Conservation (phyloP, 768 basidiomycete genomes). For the Amanita pseudoporphyria region DNA sequence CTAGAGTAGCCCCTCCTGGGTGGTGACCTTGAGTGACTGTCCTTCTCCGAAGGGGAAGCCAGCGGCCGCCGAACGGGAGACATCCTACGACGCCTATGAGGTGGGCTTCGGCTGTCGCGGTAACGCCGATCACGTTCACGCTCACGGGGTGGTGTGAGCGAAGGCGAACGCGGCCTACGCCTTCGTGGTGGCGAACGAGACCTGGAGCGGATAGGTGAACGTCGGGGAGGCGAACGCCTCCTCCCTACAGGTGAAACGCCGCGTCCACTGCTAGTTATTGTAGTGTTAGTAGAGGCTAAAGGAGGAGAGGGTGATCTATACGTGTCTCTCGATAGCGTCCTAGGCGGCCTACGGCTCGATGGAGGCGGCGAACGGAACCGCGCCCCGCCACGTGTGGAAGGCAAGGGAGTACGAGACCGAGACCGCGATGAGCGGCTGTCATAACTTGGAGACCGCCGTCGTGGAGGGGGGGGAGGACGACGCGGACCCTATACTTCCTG, state of each 20-base stretch:
- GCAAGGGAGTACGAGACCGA: slow-evolving; percentile 28
- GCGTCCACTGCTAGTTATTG: not conserved
- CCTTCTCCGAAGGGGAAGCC: slow-evolving; percentile 17
- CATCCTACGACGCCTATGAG: slow-evolving; percentile 33
- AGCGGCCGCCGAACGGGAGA: slow-evolving; percentile 24
- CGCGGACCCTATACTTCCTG: slow-evolving; percentile 27
- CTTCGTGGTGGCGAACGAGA: slow-evolving; percentile 30
- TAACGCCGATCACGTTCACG: slow-evolving; percentile 21
- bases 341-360: slow-evolving; percentile 25
- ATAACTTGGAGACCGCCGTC: slow-evolving; percentile 25
- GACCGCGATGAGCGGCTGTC: slow-evolving; percentile 26
- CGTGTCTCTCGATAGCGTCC: slow-evolving; percentile 10
- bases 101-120: slow-evolving; percentile 49
- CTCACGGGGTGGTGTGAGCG: slow-evolving; percentile 40
- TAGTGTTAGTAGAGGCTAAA: slow-evolving; percentile 9
- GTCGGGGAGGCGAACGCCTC: slow-evolving; percentile 14
- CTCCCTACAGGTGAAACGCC: not conserved
- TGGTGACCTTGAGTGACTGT: slow-evolving; percentile 33
- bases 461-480: slow-evolving; percentile 33
- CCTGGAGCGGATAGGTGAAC: slow-evolving; percentile 25
- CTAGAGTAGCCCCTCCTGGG: slow-evolving; percentile 28
- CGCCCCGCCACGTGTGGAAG: slow-evolving; percentile 12
- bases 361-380: slow-evolving; percentile 21
- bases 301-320: slow-evolving; percentile 18
- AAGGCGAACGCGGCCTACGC: slow-evolving; percentile 34